A percentile compares a stretch with the other conserved stretches of the same genome.
These are phyloP conservation scores for Parachlorella kessleri DNA, from an alignment of 139 green algal genomes.

Conservation along the genomic window DNA sequence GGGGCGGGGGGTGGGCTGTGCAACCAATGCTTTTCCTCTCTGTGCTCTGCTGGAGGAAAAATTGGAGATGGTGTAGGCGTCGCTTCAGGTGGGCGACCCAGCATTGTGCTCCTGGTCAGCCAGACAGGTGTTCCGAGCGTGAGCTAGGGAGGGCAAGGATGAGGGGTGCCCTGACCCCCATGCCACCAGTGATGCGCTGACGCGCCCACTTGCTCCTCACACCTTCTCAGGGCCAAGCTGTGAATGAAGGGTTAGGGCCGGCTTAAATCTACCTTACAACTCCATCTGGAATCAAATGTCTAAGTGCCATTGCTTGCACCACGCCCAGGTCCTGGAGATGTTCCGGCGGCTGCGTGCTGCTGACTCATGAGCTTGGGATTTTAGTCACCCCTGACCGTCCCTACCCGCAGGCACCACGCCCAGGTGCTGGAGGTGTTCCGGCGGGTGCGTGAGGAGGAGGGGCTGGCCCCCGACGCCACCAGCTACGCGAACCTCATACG, in stretches of 20 bases:
- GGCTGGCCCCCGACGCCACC: background rate
- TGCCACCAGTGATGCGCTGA: background rate
- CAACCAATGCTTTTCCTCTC: no score
- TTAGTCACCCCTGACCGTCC: background rate
- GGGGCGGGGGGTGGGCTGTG: no score
- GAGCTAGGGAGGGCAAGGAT: background rate
- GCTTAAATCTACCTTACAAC: no score
- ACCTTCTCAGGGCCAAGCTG: no score
- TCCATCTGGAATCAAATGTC: no score
- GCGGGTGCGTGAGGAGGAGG: background rate
- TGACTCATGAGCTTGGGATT: no score
- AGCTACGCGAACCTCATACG: constrained; percentile 19
- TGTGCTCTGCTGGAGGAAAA: background rate
- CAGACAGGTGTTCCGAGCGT: background rate
- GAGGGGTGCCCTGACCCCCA: background rate
- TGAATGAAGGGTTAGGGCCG: no score
- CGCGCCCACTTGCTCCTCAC: no score
- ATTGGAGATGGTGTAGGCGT: background rate
- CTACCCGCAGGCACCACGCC: constrained; percentile 15
- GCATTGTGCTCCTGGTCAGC: no score
- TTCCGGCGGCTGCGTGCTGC: background rate
- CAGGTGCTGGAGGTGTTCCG: constrained; percentile 13
- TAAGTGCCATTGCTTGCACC: background rate
- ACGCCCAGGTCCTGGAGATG: constrained; percentile 2
- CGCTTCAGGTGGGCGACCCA: background rate